Conservation (phyloP, 129 eudicot species). For the Centaurea solstitialis region DNA sequence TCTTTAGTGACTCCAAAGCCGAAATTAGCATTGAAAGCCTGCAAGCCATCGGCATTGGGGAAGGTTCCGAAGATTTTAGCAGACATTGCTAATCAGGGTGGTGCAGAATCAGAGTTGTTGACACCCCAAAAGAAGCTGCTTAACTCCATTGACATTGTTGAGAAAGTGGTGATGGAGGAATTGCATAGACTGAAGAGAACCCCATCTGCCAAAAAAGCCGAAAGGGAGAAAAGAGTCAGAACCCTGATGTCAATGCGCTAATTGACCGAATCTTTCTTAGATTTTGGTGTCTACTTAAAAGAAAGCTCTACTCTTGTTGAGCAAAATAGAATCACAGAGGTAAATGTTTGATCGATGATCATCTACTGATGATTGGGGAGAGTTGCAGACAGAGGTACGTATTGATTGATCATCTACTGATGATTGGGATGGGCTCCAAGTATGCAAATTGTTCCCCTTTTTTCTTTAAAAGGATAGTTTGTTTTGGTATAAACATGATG, state of each 20-base stretch:
- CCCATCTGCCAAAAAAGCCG: constrained; percentile 72
- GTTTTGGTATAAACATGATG: constrained; percentile 7
- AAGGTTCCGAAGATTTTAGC: constrained; percentile 52
- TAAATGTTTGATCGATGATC: constrained; percentile 22
- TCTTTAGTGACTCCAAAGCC: constrained; percentile 60
- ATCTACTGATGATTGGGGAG: constrained; percentile 33
- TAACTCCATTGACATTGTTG: constrained; percentile 74
- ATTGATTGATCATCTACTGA: constrained; percentile 36
- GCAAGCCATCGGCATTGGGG: constrained; percentile 40
- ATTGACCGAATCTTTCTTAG: constrained; percentile 16
- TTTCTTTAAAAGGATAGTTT: constrained; percentile 20
- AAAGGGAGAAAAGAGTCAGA: constrained; percentile 67
- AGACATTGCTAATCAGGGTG: constrained; percentile 30
- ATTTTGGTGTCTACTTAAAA: neutral
- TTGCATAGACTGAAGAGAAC: constrained; percentile 56
- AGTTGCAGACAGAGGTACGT: neutral
- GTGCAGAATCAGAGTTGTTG: constrained; percentile 43
- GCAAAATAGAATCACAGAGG: constrained; percentile 9
- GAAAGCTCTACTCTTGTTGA: constrained; percentile 50
- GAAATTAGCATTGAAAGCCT: constrained; percentile 4
- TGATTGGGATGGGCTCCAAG: constrained; percentile 17
- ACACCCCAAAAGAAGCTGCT: constrained; percentile 88
- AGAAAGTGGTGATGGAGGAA: constrained; percentile 79
- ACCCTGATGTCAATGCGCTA: constrained; percentile 85
- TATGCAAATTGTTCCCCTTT: neutral